Evolutionary conservation across 192 early-diverging fungal species (phyloP), one percentile per base, ranked within the genome.

Genomic region (Umbelopsis isabellina): DNA sequence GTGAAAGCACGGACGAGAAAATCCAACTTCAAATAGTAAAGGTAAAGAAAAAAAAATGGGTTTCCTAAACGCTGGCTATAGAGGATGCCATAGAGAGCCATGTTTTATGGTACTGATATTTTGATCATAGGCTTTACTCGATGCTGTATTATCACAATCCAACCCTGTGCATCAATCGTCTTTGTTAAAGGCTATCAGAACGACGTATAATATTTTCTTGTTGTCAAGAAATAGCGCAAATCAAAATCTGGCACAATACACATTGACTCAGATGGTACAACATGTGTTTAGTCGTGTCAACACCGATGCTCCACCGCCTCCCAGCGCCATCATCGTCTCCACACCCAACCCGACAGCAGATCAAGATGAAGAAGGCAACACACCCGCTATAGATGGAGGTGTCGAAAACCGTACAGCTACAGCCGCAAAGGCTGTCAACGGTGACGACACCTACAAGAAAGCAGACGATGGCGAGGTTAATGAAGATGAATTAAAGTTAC

Each of bases 21-120:
- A 89, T 98, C 11, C 94, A 96, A 76, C 69, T 96, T 69, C 96
- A 98, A 73, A 91, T 98, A 11, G 87, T 96, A 64, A 95, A 95
- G 80, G 88, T 86, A 74, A 49, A n/a, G n/a, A n/a, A n/a, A n/a
- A n/a, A n/a, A n/a, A n/a, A n/a, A n/a, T n/a, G n/a, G n/a, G n/a
- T n/a, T n/a, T n/a, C n/a, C n/a, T n/a, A n/a, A n/a, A n/a, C n/a
- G n/a, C n/a, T n/a, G n/a, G n/a, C n/a, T n/a, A n/a, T n/a, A n/a
- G n/a, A n/a, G n/a, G n/a, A n/a, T n/a, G n/a, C n/a, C n/a, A n/a
- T n/a, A n/a, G n/a, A n/a, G n/a, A n/a, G n/a, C n/a, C n/a, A n/a
- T n/a, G n/a, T n/a, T n/a, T n/a, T n/a, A n/a, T n/a, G n/a, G n/a
- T 35, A 27, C 58, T 12, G 13, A 21, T 49, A 67, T 45, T 46